Evolutionary conservation across 768 basidiomycete genomes (phyloP), one percentile per base, ranked within the genome.

Genomic region (Auriscalpium vulgare): DNA sequence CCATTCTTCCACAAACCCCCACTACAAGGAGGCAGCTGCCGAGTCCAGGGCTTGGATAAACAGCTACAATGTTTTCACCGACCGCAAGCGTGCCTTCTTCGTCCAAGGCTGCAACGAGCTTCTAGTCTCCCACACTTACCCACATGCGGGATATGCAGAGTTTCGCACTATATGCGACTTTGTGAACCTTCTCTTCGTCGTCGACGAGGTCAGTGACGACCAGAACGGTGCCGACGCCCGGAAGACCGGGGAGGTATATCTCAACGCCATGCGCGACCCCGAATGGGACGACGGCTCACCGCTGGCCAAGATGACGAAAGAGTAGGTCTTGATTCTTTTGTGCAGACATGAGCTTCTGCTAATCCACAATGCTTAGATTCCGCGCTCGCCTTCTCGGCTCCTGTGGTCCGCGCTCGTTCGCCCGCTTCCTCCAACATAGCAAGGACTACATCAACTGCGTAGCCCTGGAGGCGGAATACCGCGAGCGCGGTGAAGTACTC

Each of bases 151-250:
- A 36, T 78, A 75, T 60, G 80, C 82, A 57, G 74, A 79, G 64
- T 81, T 85, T 60, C 73, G 83, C 48, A 84, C 79, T 1, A 78
- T 76, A 50, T 85, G 83, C 62, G 84, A 86, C 69, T 84, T 83
- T 56, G 81, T 72, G 60, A 72, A 72, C 51, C 59, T 72, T 36
- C 65, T 72, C 35, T 87, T 84, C 68, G 82, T 84, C 47, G 75
- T 85, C 47, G 85, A 87, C 65, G 85, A 86, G 66, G 75, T 84
- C 53, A 84, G 82, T 67, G 83, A 86, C 62, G 84, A 85, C 56
- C 84, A 85, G 68, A 77, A 72, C 62, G 82, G 82, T 36, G 66
- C 67, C 51, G 84, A 81, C 53, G 85, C 83, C 48, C 75, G 77
- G 23, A 67, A 68, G 35, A 84, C 81, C 35, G 80, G 82, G 19